Evolutionary conservation across 768 basidiomycete species (phyloP).

Genomic region (Collybiopsis confluens): DNA sequence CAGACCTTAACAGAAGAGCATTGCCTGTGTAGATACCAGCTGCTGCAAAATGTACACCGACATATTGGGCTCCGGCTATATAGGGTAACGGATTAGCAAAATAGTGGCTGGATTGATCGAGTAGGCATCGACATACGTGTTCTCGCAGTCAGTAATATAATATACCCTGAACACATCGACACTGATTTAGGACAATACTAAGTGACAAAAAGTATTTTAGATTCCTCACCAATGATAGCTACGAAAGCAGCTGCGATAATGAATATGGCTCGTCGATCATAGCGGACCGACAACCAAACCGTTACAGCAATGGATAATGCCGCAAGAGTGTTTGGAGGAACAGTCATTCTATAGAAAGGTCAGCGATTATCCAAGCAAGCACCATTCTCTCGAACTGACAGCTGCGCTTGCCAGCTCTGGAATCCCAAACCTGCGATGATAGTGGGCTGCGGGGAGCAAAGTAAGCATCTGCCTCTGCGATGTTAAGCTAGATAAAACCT

Average conservation of each 20-base stretch:
- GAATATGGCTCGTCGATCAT: constrained; percentile 43
- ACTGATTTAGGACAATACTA: not conserved
- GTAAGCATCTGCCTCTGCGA: too few relatives aligned
- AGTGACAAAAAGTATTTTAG: not conserved
- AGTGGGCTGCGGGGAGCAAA: constrained; percentile 56
- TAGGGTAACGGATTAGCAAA: too few relatives aligned
- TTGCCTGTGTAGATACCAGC: constrained; percentile 57
- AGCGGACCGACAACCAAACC: constrained; percentile 47
- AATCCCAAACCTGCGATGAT: constrained; percentile 58
- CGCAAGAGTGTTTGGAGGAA: constrained; percentile 55
- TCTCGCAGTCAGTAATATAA: constrained; percentile 45
- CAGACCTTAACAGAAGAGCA: constrained; percentile 37
- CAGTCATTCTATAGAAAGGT: constrained; percentile 39
- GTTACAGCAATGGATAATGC: constrained; percentile 43
- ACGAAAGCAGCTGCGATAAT: constrained; percentile 47
- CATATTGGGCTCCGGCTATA: constrained; percentile 50
- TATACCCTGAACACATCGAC: constrained; percentile 39
- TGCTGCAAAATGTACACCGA: constrained; percentile 52
- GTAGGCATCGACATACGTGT: constrained; percentile 30
- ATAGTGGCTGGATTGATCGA: not conserved
- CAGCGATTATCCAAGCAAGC: not conserved
- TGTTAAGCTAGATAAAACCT: too few relatives aligned
- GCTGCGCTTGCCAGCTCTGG: constrained; percentile 54
- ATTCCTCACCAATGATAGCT: constrained; percentile 47
- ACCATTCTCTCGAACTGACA: constrained; percentile 24